Percentiles rank a stretch among this genome's conserved stretches.
phyloP scores from a whole-genome alignment of 352 stramenopile genomes.

The Phytophthora capsici region DNA sequence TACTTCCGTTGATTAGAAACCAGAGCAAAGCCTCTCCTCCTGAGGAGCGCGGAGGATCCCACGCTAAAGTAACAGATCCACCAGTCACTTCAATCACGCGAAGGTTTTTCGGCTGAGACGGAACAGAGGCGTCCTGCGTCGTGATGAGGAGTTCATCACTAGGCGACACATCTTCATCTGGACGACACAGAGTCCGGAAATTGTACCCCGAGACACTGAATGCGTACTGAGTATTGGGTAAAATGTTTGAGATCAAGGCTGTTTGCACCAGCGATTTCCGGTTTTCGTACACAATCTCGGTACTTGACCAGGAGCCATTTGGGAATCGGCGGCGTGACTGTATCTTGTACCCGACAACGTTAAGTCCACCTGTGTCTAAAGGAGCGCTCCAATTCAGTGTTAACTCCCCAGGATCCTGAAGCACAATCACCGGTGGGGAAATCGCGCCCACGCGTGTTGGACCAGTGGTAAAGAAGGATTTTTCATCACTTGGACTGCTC shows the following conservation, averaged over 20 bases:
- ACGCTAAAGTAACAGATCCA: conserved; percentile 49
- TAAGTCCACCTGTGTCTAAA: conserved; percentile 49
- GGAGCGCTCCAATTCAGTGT: conserved; percentile 48
- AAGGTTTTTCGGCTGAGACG: conserved; percentile 55
- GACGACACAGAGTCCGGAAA: conserved; percentile 47
- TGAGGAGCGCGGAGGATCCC: conserved; percentile 52
- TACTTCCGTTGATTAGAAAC: conserved; percentile 40
- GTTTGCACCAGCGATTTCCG: conserved; percentile 23
- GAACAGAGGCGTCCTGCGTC: conserved; percentile 42
- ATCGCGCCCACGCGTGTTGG: conserved; percentile 40
- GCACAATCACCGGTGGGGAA: conserved; percentile 23
- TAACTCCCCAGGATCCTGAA: conserved; percentile 57
- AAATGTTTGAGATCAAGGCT: conserved; percentile 39
- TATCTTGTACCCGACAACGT: conserved; percentile 54
- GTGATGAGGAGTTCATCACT: conserved; percentile 45
- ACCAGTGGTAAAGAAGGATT: conserved; percentile 37
- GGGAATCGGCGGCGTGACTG: conserved; percentile 23
- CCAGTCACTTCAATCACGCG: conserved; percentile 33
- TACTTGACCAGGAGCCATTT: conserved; percentile 44
- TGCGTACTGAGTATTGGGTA: conserved; percentile 49
- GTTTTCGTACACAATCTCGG: conserved; percentile 48
- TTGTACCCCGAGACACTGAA: conserved; percentile 59
- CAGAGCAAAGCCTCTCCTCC: conserved; percentile 33
- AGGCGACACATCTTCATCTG: conserved; percentile 28
- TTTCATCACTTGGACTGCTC: conserved; percentile 32